These are phyloP conservation scores for Curvularia hawaiiensis DNA, from an alignment of 2,329 filamentous ascomycete species.

Conservation along the genomic window DNA sequence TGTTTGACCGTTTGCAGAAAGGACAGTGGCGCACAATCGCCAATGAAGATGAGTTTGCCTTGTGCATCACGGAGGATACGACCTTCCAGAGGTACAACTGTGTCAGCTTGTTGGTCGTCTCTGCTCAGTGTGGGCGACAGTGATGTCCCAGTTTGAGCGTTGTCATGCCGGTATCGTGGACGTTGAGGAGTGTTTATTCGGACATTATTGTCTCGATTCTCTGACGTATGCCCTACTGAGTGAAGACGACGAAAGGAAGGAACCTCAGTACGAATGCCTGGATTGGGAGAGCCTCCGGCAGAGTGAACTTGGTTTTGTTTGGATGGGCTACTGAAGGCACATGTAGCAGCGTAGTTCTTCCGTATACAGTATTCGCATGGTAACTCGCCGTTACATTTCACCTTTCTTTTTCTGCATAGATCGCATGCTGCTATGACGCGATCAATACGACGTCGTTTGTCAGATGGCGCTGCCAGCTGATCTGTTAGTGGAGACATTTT, in stretches of 20 bases:
- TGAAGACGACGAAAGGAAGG: conserved; percentile 3
- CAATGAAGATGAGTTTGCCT: conserved; percentile 61
- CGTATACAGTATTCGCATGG: conserved; percentile 58
- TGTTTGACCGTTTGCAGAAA: conserved; percentile 60
- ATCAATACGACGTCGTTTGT: conserved; percentile 34
- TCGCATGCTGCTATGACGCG: conserved; percentile 39
- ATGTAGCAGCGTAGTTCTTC: conserved; percentile 50
- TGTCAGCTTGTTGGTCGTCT: conserved; percentile 48
- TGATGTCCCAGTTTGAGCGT: conserved; percentile 14
- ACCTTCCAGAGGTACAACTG: conserved; percentile 51
- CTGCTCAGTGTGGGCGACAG: conserved; percentile 33
- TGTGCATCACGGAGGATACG: conserved; percentile 58
- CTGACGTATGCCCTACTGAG: conserved; percentile 8
- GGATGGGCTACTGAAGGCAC: conserved; percentile 48
- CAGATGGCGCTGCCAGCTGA: conserved; percentile 12
- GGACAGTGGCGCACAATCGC: conserved; percentile 59
- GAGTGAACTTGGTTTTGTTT: conserved; percentile 42
- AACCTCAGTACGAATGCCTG: conserved; percentile 1
- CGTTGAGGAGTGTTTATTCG: not conserved
- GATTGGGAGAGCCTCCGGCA: conserved; percentile 34
- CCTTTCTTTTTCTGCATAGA: conserved; percentile 43
- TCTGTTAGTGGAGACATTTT: conserved; percentile 6
- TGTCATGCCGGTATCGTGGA: conserved; percentile 13
- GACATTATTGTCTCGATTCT: conserved; percentile 14
- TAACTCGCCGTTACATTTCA: conserved; percentile 58